Evolutionary conservation across 805 yeast genomes (phyloP), one percentile per base, ranked within the genome.

Genomic region (Metschnikowia shivogae): DNA sequence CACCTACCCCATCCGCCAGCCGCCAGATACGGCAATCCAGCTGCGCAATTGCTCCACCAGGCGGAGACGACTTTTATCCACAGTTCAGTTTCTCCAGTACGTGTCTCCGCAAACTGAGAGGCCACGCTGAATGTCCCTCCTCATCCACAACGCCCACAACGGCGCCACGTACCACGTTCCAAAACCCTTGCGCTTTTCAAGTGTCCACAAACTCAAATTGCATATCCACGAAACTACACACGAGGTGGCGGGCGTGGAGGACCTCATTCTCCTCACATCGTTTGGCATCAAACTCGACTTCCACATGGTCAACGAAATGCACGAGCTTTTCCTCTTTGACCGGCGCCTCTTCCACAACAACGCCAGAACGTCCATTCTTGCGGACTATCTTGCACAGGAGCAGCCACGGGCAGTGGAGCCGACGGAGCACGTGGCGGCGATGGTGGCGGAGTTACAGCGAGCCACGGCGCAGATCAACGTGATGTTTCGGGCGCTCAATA

Each of bases 251-350:
- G 63, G 55, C 14, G 50, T 50, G 35, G 73, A 65, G 12, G 59
- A 67, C 47, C 50, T 70, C n/a, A 70, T 84, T 51, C 64, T 85
- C 11, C 62, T 85, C 32, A 74, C 89, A 2, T 79, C 89, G 1
- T 81, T 76, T 59, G 90, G 90, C 0, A 72, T 78, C 37, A 80
- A 77, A 54, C 66, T 85, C 50, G 80, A 77, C 59, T 76, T 68
- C 58, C 72, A 70, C 56, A 72, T 70, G 72, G 68, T 72, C 36
- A 67, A 77, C 51, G 82, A 78, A 47, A 60, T 75, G 27, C 68
- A 66, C 42, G 85, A 81, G 47, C 67, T 84, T 3, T 84, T 75
- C 59, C 80, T 78, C 1, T 84, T 73, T 61, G 89, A 85, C 59
- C 77, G 83, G 58, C 71, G 80, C 37, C 62, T 79, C 37, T 84